These are phyloP conservation scores for Termitomyces sp. DNA, from an alignment of 768 basidiomycete genomes.

Conservation along the genomic window DNA sequence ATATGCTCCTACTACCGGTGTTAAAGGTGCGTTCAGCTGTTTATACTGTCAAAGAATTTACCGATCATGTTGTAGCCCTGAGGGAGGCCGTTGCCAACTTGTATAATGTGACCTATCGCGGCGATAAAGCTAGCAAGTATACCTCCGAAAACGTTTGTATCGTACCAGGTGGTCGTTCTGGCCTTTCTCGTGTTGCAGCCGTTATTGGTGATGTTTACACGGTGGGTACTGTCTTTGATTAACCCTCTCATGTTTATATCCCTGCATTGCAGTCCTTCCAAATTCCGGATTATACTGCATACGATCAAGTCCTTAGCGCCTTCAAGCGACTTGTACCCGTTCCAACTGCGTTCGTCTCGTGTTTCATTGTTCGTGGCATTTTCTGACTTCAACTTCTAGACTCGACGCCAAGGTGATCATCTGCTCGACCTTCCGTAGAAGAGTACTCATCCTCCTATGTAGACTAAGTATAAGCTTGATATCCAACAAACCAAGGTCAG, in stretches of 20 bases:
- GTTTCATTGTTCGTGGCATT: conserved; percentile 24
- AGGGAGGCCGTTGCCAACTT: conserved; percentile 87
- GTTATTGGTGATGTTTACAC: conserved; percentile 90
- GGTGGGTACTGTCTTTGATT: conserved; percentile 35
- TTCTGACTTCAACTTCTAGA: conserved; percentile 15
- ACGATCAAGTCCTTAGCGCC: conserved; percentile 79
- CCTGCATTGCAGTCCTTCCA: conserved; percentile 66
- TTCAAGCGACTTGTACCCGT: conserved; percentile 91
- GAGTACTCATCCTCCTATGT: background rate
- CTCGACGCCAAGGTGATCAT: conserved; percentile 32
- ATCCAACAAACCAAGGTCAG: conserved; percentile 73
- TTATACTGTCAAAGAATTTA: background rate
- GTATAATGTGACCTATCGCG: conserved; percentile 86
- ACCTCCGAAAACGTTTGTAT: conserved; percentile 93
- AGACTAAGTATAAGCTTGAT: conserved; percentile 74
- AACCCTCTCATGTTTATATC: conserved; percentile 1
- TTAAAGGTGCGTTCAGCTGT: conserved; percentile 54
- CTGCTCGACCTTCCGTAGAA: background rate
- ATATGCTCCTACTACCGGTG: conserved; percentile 92
- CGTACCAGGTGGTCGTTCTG: conserved; percentile 90
- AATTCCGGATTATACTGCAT: conserved; percentile 90
- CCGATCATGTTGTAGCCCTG: conserved; percentile 45
- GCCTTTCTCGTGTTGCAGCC: conserved; percentile 87
- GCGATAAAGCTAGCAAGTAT: conserved; percentile 80
- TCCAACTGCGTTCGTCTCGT: conserved; percentile 73